Evolutionary conservation across 2,329 filamentous ascomycete genomes (phyloP).

Genomic region (Coniochaeta ligniaria): DNA sequence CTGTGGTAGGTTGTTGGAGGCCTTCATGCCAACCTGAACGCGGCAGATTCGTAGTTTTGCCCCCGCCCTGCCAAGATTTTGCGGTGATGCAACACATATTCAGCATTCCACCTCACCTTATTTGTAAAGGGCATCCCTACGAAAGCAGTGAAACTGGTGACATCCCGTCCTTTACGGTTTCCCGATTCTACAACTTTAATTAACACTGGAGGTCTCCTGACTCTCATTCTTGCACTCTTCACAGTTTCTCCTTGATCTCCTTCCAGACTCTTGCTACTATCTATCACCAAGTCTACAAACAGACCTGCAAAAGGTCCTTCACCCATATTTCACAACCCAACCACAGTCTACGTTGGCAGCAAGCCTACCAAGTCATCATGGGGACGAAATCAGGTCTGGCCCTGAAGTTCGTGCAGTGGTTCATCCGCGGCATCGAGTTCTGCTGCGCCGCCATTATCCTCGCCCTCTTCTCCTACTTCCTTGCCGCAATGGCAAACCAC

Average conservation of each 20-base stretch:
- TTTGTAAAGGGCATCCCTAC: too few species aligned
- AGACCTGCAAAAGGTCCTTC: background rate
- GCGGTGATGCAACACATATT: background rate
- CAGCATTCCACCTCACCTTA: background rate
- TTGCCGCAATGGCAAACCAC: slow-evolving; percentile 51
- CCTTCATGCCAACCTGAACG: background rate
- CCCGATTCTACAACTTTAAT: background rate
- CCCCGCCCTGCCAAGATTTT: background rate
- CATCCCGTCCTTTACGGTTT: background rate
- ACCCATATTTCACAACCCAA: background rate
- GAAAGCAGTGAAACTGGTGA: background rate
- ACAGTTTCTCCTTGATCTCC: background rate
- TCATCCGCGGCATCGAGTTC: slow-evolving; percentile 55
- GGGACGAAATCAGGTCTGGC: slow-evolving; percentile 40
- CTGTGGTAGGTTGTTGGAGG: background rate
- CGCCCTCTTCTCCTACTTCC: slow-evolving; percentile 61
- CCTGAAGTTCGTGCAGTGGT: slow-evolving; percentile 47
- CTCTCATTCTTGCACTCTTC: background rate
- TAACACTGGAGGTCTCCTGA: background rate
- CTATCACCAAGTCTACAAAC: background rate
- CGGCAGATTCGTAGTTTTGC: background rate
- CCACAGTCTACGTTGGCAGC: background rate
- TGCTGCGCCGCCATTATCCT: slow-evolving; percentile 54
- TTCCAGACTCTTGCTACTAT: background rate
- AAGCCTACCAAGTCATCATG: slow-evolving; percentile 30